Conservation (phyloP, 306 rosid genomes). For the Betula pendula region DNA sequence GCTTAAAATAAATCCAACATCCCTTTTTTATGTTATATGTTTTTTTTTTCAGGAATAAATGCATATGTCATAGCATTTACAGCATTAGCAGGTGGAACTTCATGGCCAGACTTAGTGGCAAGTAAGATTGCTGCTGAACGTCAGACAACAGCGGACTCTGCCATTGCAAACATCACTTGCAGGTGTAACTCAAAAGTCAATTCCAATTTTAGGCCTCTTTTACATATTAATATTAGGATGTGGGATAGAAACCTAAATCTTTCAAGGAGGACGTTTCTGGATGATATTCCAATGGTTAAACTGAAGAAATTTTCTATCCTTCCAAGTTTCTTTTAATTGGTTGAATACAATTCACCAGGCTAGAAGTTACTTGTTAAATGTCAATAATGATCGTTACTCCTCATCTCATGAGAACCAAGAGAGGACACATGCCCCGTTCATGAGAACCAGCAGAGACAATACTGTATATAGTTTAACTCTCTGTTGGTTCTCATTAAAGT, state of each 20-base stretch:
- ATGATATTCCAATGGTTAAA: constrained; percentile 13
- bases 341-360: not conserved
- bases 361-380: not conserved
- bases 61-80: constrained; percentile 95
- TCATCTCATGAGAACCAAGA: not conserved
- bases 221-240: constrained; percentile 20
- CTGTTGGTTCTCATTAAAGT: not conserved
- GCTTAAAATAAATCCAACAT: constrained; percentile 4
- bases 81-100: constrained; percentile 88
- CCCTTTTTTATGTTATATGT: constrained; percentile 12
- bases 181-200: constrained; percentile 52
- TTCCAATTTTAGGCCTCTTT: constrained; percentile 20
- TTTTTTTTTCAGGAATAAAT: constrained; percentile 68
- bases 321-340: constrained; percentile 11
- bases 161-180: constrained; percentile 98
- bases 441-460: not conserved
- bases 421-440: not conserved
- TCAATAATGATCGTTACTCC: not conserved
- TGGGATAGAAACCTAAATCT: constrained; percentile 15
- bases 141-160: constrained; percentile 90
- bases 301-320: not conserved
- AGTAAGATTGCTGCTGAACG: constrained; percentile 99
- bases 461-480: not conserved
- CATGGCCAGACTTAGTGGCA: constrained; percentile 99
- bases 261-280: constrained; percentile 17